These are phyloP conservation scores for Dimocarpus longan DNA, from an alignment of 345 rosid species.

Conservation along the genomic window DNA sequence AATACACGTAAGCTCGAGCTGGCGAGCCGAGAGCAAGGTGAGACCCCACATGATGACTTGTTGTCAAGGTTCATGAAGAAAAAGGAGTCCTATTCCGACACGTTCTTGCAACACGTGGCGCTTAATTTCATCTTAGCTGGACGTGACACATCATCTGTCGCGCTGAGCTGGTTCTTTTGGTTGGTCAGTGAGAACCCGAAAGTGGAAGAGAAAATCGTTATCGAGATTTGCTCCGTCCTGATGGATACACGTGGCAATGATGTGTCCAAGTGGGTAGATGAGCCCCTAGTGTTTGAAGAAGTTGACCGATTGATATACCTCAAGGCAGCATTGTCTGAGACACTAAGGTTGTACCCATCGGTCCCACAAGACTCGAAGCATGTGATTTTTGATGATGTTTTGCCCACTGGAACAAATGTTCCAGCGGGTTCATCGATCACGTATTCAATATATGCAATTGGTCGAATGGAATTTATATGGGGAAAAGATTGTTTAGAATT, in stretches of 20 bases:
- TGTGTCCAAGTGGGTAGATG: slow-evolving; percentile 45
- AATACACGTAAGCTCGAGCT: slow-evolving; percentile 61
- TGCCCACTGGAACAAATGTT: slow-evolving; percentile 64
- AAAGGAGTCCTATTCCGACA: slow-evolving; percentile 63
- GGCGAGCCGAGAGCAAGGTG: slow-evolving; percentile 33
- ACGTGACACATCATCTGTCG: slow-evolving; percentile 82
- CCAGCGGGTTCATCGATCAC: slow-evolving; percentile 71
- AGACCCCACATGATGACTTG: slow-evolving; percentile 59
- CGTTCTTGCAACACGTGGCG: slow-evolving; percentile 65
- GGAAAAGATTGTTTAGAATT: slow-evolving; percentile 69
- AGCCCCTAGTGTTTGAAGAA: slow-evolving; percentile 65
- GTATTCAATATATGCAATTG: slow-evolving; percentile 65
- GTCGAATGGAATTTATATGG: slow-evolving; percentile 70
- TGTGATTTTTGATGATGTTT: slow-evolving; percentile 53
- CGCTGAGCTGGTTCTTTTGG: slow-evolving; percentile 80
- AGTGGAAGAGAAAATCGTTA: slow-evolving; percentile 62
- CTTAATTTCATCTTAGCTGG: slow-evolving; percentile 84
- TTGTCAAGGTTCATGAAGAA: slow-evolving; percentile 75
- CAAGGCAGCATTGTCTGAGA: slow-evolving; percentile 75
- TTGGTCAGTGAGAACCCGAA: slow-evolving; percentile 47
- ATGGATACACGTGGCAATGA: slow-evolving; percentile 57
- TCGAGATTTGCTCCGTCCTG: slow-evolving; percentile 59
- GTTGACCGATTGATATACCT: slow-evolving; percentile 60
- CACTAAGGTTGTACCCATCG: slow-evolving; percentile 71
- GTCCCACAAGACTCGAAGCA: slow-evolving; percentile 81